Evolutionary conservation across 139 green algal genomes (phyloP), one percentile per base, ranked within the genome.

Genomic region (Mesotaenium endlicherianum): DNA sequence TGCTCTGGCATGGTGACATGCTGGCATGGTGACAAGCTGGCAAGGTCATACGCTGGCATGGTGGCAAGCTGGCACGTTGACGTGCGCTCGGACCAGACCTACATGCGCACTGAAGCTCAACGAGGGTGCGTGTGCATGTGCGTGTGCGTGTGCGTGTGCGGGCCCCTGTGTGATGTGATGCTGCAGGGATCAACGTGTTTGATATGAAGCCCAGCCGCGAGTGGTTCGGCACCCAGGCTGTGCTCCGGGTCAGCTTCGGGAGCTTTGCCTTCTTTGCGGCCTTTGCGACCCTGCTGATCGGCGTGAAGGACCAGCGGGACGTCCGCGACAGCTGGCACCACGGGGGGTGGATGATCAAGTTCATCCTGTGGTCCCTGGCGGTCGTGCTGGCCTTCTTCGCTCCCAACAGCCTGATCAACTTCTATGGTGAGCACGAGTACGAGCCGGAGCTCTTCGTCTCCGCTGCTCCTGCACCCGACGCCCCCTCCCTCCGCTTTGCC

Each of bases 201-300:
- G 80, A 36, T 26, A 3, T 77, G 1, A 60, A 90, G 50, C 78
- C 85, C 3, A 91, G 80, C 75, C 92, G 96, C 16, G 53, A 80
- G 59, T 98, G 94, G 93, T 99, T 95, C 86, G 95, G 96, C 0
- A 91, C 94, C 86, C 95, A 98, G 82, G 96, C 96, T 8, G 96
- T 98, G 1, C 98, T 97, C 78, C 91, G 96, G 26, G 84, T 99
- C 81, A 94, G 88, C 85, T 91, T 99, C 86, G 96, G 95, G 57
- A 98, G 94, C 81, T 97, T 95, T 82, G 17, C 90, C 20, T 96
- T 98, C 82, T 98, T 98, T 78, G 86, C 39, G 47, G 70, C 82
- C 26, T 88, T 98, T 91, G 92, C 95, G 0, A 42, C 93, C 43
- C 69, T 90, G 17, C 83, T 98, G 89, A 0, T 94, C 6, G 92